Evolutionary conservation across 2,329 filamentous ascomycete species (phyloP).

Genomic region (Fusarium tjaetaba): DNA sequence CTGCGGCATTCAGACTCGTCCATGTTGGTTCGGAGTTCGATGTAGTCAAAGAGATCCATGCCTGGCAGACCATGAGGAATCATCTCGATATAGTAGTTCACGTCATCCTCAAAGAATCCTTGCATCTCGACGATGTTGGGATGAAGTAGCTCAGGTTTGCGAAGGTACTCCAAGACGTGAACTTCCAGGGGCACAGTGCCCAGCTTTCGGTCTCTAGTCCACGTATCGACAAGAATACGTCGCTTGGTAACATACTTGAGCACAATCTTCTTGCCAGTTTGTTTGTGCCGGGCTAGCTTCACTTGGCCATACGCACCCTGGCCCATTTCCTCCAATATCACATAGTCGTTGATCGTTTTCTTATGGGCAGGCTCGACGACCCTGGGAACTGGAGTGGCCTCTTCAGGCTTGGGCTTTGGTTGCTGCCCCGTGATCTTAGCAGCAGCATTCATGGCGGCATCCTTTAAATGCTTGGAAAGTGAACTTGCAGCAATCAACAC

Average conservation of each 20-base stretch:
- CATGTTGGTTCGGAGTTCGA: conserved; percentile 96
- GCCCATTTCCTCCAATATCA: conserved; percentile 97
- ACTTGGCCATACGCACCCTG: conserved; percentile 98
- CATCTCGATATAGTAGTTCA: conserved; percentile 99
- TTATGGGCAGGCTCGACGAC: conserved; percentile 62
- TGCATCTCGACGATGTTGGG: conserved; percentile 79
- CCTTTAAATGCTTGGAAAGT: conserved; percentile 66
- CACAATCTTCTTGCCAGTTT: conserved; percentile 83
- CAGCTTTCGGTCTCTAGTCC: conserved; percentile 91
- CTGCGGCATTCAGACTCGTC: conserved; percentile 92
- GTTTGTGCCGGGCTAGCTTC: conserved; percentile 89
- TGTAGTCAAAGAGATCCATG: conserved; percentile 99
- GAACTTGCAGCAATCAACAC: conserved; percentile 55
- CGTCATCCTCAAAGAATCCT: conserved; percentile 79
- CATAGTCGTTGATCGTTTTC: conserved; percentile 89
- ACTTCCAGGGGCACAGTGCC: conserved; percentile 97
- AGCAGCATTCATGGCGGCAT: conserved; percentile 65
- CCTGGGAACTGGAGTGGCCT: conserved; percentile 50
- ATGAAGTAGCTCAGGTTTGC: conserved; percentile 74
- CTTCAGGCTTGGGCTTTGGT: conserved; percentile 45
- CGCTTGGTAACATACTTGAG: conserved; percentile 98
- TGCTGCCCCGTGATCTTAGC: conserved; percentile 61
- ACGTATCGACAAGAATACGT: conserved; percentile 96
- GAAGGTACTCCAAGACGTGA: conserved; percentile 93
- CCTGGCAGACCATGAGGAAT: conserved; percentile 92